Evolutionary conservation across 768 basidiomycete genomes (phyloP), one percentile per base, ranked within the genome.

Genomic region (Punctularia strigosozonata): DNA sequence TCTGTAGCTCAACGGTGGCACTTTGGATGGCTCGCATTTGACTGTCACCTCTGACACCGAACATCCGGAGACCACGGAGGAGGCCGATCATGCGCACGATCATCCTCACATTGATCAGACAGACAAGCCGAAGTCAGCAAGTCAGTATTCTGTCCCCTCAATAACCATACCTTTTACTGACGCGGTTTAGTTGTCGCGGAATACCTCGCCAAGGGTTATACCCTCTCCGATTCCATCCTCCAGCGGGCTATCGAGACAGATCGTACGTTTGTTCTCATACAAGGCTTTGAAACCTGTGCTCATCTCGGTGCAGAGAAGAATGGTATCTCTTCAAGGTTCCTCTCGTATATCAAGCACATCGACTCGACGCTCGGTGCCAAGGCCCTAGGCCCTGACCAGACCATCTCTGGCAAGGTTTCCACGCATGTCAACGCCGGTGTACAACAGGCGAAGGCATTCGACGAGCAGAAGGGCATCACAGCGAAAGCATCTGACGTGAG

Each of bases 51-150:
- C 84, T 13, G 79, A 86, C 13, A 59, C 59, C 2, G 71, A 67
- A 19, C 77, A 80, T 44, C 55, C 63, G 13, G 76, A 77, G 64
- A 66, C 8, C 65, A 71, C 20, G n/a, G 37, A 48, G 13, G 57
- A 64, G 6, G 55, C 61, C 6, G 57, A 61, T 5, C 57, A 61
- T 18, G 47, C 48, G 31, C 53, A 51, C 39, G 59, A 64, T n/a
- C n/a, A n/a, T n/a, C n/a, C n/a, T 3, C 56, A 51, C 35, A 66
- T 85, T 50, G 76, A 83, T 13, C 91, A 95, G 61, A 71, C 78
- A 26, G 90, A 94, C 59, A 99, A 99, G 64, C 94, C 94, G 2
- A 66, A 85, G 22, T 83, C 85, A 14, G 86, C 77, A 32, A 87
- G 83, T 85, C 49, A 50, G 78, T 61, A 14, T n/a, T 30, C 1